Base-by-base conservation (phyloP, 345 rosid species). In the Sisymbrium irio region DNA sequence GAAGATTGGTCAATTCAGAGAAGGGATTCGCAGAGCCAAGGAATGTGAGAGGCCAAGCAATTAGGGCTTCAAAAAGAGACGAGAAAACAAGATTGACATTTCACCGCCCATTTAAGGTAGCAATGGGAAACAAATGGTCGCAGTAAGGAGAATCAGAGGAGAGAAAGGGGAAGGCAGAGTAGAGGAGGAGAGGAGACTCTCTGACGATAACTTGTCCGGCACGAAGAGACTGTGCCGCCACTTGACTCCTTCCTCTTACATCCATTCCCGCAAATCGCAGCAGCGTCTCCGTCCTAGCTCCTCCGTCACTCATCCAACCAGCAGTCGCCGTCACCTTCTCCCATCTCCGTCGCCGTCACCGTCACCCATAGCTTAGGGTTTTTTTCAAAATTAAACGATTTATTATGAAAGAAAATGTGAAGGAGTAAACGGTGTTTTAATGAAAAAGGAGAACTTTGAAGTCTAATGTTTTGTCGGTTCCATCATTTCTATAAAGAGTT, bases 211-310 rank as follows among this genome's bases (percentile, higher is more conserved):
- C 67, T 75, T 88, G 83, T 59, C 95, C 96, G 3, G 77, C 96
- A 7, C 50, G 77, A 4, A 92, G 81, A 5, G 90, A 76, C 63
- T 73, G 72, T 1, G 84, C 68, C 0, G 95, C 84, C 11, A 92
- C 86, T 0, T 87, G 45, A 45, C 77, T 83, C 58, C 96, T 77
- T 14, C 98, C 96, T 70, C 86, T 82, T 7, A 92, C 94, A 8
- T 60, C 77, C 10, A 87, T 82, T 75, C 87, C 91, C 40, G 78
- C 82, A 28, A 85, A 37, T 25, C 57, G 84, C 51, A 92, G 33
- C 1, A 44, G 47, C 18, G 47, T 78, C 14, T 54, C 67, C 28
- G 81, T 17, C 79, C 63, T 71, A 17, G 35, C 69, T 58, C 18
- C 36, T 53, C 35, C 68, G 69, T 28, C 42, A 7, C 3, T 62